Evolutionary conservation across 257 asterid species (phyloP).

Genomic region (Rhazya stricta): DNA sequence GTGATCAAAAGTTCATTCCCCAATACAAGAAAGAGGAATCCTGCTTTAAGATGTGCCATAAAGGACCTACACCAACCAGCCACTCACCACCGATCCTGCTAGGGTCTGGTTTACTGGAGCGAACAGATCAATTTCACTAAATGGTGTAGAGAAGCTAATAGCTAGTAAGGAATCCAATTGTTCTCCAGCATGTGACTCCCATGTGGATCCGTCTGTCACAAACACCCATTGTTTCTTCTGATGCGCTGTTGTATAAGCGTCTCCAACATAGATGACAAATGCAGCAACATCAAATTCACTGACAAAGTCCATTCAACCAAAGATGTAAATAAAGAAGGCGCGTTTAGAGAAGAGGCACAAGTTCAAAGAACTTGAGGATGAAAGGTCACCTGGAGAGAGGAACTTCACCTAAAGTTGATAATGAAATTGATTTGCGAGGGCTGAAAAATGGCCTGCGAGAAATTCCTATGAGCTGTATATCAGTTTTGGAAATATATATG

Average conservation of each 20-base stretch:
- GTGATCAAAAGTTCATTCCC: neutral
- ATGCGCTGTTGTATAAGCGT: slow-evolving; percentile 51
- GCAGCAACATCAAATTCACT: slow-evolving; percentile 95
- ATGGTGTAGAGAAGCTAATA: slow-evolving; percentile 60
- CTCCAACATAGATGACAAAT: slow-evolving; percentile 71
- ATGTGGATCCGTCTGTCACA: slow-evolving; percentile 64
- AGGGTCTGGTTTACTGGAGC: slow-evolving; percentile 49
- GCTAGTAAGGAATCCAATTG: slow-evolving; percentile 61
- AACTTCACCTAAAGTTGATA: slow-evolving; percentile 68
- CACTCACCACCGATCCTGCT: slow-evolving; percentile 73
- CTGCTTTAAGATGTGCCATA: neutral
- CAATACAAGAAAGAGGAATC: neutral
- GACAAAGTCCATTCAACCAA: slow-evolving; percentile 29
- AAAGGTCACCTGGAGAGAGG: slow-evolving; percentile 65
- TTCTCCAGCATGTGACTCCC: slow-evolving; percentile 28
- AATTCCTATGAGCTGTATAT: slow-evolving; percentile 16
- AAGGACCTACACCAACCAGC: neutral
- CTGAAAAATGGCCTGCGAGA: slow-evolving; percentile 64
- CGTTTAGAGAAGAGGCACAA: slow-evolving; percentile 18
- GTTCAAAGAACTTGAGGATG: slow-evolving; percentile 12
- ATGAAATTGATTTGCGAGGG: slow-evolving; percentile 60
- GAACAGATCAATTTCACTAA: slow-evolving; percentile 38
- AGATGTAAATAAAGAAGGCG: slow-evolving; percentile 19
- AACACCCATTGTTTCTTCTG: slow-evolving; percentile 91
- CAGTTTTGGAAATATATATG: slow-evolving; percentile 6